Percentiles rank a stretch among this genome's conserved stretches.
Conservation (phyloP, 2,329 filamentous ascomycete species). For the Arthroderma sp. region DNA sequence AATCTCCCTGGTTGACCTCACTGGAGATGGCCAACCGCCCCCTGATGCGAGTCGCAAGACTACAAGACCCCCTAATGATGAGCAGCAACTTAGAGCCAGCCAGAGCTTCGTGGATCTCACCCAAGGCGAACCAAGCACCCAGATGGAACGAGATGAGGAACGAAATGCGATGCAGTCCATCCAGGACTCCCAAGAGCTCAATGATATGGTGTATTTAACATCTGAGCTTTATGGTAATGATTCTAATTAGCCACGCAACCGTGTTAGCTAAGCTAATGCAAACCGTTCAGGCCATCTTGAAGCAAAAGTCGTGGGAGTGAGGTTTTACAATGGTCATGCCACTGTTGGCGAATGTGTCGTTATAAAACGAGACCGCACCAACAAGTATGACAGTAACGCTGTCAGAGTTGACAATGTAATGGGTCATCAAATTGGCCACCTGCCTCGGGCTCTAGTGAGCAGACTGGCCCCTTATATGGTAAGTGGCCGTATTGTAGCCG, state of each 20-base stretch:
- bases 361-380: constrained; percentile 53
- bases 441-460: constrained; percentile 54
- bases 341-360: constrained; percentile 52
- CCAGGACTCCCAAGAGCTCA: constrained; percentile 23
- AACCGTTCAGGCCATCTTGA: constrained; percentile 26
- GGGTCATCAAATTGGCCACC: constrained; percentile 63
- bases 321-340: constrained; percentile 53
- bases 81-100: constrained; percentile 22
- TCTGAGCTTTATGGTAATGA: constrained; percentile 31
- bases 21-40: constrained; percentile 12
- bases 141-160: constrained; percentile 27
- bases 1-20: constrained; percentile 20
- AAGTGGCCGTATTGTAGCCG: constrained; percentile 16
- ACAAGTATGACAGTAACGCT: constrained; percentile 62
- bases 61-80: constrained; percentile 3
- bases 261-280: neutral
- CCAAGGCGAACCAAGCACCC: constrained; percentile 21
- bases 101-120: constrained; percentile 23
- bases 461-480: constrained; percentile 65
- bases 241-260: constrained; percentile 1
- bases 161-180: constrained; percentile 24
- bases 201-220: constrained; percentile 26
- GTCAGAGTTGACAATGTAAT: constrained; percentile 69
- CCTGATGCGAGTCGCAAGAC: constrained; percentile 10
- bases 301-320: constrained; percentile 48